A percentile compares a stretch with the other conserved stretches of the same genome.
phyloP scores from a whole-genome alignment of 257 asterid genomes.

The Solanum arcanum region DNA sequence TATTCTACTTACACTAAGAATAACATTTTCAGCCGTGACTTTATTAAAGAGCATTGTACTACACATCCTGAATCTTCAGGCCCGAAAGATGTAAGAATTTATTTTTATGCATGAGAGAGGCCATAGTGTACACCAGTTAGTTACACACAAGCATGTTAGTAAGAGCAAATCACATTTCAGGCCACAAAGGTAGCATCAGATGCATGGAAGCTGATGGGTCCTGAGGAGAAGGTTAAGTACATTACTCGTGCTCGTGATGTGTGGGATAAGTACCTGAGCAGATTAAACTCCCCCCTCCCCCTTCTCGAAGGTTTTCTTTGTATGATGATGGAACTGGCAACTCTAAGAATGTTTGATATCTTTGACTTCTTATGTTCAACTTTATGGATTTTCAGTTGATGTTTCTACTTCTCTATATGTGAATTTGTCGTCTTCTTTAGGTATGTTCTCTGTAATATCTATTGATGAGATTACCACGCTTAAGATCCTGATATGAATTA shows the following conservation, averaged over 20 bases:
- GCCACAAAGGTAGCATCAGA: too few relatives aligned
- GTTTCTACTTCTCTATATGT: not conserved
- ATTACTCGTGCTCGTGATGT: constrained; percentile 88
- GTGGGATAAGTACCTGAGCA: constrained; percentile 86
- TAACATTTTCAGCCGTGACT: too few relatives aligned
- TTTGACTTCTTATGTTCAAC: not conserved
- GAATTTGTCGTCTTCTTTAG: not conserved
- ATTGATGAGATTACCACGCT: not conserved
- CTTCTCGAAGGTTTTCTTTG: not conserved
- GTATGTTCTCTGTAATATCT: not conserved
- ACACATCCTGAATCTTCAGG: too few relatives aligned
- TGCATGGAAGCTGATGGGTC: constrained; percentile 26
- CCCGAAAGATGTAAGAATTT: too few relatives aligned
- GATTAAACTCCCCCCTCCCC: constrained; percentile 10
- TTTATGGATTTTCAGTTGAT: not conserved
- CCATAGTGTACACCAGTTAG: too few relatives aligned
- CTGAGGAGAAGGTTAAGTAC: constrained; percentile 86
- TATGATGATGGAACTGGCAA: not conserved
- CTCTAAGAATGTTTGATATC: not conserved
- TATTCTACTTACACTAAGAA: too few relatives aligned
- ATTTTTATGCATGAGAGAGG: too few relatives aligned
- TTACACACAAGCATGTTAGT: too few relatives aligned
- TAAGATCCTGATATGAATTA: not conserved
- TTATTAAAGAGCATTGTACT: too few relatives aligned
- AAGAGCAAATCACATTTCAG: too few relatives aligned